Base-by-base conservation (phyloP, 768 basidiomycete species). In the Leccinum truebloodii region DNA sequence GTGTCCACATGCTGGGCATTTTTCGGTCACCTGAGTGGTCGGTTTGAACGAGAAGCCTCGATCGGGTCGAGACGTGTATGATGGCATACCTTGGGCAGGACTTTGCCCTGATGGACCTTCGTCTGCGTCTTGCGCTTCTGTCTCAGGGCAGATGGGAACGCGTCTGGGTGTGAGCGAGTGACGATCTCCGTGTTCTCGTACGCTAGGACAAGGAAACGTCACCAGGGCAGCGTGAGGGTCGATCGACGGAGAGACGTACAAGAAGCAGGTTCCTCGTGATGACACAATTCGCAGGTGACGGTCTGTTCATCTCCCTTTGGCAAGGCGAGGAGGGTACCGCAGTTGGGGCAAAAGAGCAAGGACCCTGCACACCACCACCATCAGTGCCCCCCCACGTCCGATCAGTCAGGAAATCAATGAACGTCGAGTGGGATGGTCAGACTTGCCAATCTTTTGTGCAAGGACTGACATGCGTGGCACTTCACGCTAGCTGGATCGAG, bases 41-140 rank as follows among this genome's bases (percentile, higher is more conserved):
- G 3, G 3, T 10, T 32, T 62, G 48, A 67, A 24, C 18, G 20
- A 58, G 16, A 41, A 4, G 20, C 24, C 34, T 12, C 14, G 13
- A 49, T 24, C 18, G 20, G 6, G 6, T 16, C 20, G 22, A 34
- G 59, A 60, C 9, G 10, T 80, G 83, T 69, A 30, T 5, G 10
- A 82, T 70, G 62, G 73, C 84, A 32, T 78, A 91, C 79, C 84
- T 83, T 83, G 41, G 85, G 80, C 67, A 86, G 82, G 49, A 90
- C 89, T 18, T 83, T 86, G 32, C 81, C 81, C 39, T 89, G 87
- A 63, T 92, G 90, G 18, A 79, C 75, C 70, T 92, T 92, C 10
- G 92, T 94, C 73, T 93, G 88, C 0, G 94, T 97, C 75, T 95
- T 93, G 58, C 91, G 81, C 67, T 93, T 93, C 66, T 95, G 92